These are phyloP conservation scores for Clonostachys rhizophaga DNA, from an alignment of 2,329 filamentous ascomycete species.

Conservation along the genomic window DNA sequence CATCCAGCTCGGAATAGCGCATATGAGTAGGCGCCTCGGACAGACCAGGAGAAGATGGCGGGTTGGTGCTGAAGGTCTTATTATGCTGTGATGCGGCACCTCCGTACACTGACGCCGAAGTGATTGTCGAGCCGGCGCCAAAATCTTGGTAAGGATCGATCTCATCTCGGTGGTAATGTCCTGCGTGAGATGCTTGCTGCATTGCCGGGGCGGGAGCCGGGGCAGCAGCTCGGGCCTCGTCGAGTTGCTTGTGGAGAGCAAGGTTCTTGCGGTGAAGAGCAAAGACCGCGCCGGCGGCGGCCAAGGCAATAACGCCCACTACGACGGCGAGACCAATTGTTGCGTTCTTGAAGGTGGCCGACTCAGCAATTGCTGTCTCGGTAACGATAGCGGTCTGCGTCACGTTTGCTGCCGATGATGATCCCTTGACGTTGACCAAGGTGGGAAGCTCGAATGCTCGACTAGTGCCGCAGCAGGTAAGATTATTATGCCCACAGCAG, in stretches of 20 bases:
- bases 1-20: constrained; percentile 2
- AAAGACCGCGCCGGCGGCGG: constrained; percentile 5
- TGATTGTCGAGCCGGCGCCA: no score
- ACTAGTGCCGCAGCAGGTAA: constrained; percentile 18
- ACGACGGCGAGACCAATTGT: constrained; percentile 15
- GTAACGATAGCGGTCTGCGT: constrained; percentile 1
- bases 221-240: neutral
- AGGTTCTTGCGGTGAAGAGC: constrained; percentile 13
- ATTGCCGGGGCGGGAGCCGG: no score
- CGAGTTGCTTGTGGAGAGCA: constrained; percentile 4
- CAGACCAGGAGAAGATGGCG: neutral
- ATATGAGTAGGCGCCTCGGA: neutral
- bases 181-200: no score
- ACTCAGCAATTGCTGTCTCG: constrained; percentile 12
- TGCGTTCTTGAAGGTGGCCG: constrained; percentile 9
- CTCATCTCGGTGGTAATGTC: no score
- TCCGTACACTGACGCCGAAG: no score
- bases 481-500: constrained; percentile 21
- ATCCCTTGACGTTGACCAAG: constrained; percentile 9
- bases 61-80: neutral
- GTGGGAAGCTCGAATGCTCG: constrained; percentile 11
- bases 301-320: constrained; percentile 10
- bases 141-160: no score
- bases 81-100: no score
- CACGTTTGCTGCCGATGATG: neutral